These are phyloP conservation scores for Arbutus unedo DNA, from an alignment of 148 eudicot genomes.

Conservation along the genomic window DNA sequence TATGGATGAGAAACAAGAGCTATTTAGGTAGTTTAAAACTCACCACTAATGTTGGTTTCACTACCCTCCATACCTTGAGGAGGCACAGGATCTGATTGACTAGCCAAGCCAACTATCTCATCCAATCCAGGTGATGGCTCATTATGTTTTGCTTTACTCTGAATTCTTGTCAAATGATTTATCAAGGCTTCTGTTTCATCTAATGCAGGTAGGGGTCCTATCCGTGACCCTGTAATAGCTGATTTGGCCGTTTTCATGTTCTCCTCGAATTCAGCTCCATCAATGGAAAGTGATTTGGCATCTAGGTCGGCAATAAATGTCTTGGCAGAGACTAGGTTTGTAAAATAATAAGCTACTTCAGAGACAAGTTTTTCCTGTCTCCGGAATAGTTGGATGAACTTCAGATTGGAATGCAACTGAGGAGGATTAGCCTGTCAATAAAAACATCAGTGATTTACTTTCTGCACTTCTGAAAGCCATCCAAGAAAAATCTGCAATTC, in stretches of 20 bases:
- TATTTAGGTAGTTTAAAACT: conserved; percentile 12
- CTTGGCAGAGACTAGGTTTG: conserved; percentile 30
- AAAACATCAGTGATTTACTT: not conserved
- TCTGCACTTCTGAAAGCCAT: not conserved
- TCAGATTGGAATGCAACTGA: conserved; percentile 32
- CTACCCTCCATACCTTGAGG: conserved; percentile 8
- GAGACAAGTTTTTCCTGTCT: conserved; percentile 28
- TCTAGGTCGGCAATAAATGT: conserved; percentile 27
- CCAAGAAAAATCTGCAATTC: not conserved
- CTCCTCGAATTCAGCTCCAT: conserved; percentile 25
- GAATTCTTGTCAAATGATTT: not conserved
- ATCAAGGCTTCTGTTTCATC: conserved; percentile 10
- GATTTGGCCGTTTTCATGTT: conserved; percentile 25
- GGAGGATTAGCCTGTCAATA: conserved; percentile 32
- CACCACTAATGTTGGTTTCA: conserved; percentile 12
- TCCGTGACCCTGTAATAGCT: conserved; percentile 7
- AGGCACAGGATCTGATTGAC: conserved; percentile 14
- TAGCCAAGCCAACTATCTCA: conserved; percentile 9
- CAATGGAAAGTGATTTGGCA: conserved; percentile 27
- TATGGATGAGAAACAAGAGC: conserved; percentile 6
- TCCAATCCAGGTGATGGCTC: conserved; percentile 10
- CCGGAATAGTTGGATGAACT: conserved; percentile 27
- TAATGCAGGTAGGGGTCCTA: conserved; percentile 7
- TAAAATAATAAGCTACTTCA: conserved; percentile 33
- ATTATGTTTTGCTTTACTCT: conserved; percentile 5